Base-by-base conservation (phyloP, 139 green algal species). In the Volvox reticuliferus region DNA sequence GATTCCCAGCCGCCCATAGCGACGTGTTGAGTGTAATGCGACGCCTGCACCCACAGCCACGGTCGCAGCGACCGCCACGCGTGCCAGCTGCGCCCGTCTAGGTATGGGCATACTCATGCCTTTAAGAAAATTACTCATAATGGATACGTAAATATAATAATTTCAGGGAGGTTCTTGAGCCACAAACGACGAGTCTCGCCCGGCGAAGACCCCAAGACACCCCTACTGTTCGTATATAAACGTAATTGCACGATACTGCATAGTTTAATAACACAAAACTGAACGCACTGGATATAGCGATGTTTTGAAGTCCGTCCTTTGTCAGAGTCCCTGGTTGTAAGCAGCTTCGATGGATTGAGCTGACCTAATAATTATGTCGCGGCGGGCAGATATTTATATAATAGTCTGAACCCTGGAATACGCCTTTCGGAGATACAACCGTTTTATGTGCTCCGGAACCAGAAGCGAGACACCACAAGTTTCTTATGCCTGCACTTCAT, bases 121-220 rank as follows among this genome's bases (percentile, higher is more conserved):
- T 55, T 73, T 86, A n/a, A 86, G 28, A 17, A 86, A 86, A 44
- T 86, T 86, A n/a, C 50, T 86, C 79, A 86, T 86, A 17, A 16
- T 84, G 36, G 36, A 24, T 36, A 24, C 30, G 76, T 84, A 35
- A 44, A 24, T 65, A 30, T 18, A 20, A 32, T 67, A 24, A 68
- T 32, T 16, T 32, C 2, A 32, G 36, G 18, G 36, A 0, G 12
- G 30, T 33, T 68, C 78, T 32, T 12, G 20, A 84, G 32, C 22
- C 78, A 68, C 78, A 84, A 84, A 63, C 1, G 18, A 82, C 17
- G 21, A 79, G 14, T 35, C 28, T 79, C 71, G 24, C 71, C 35
- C 2, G 26, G 32, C 71, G 71, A 79, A 6, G 24, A 79, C 14
- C 32, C 14, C 26, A 33, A 35, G 18, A 35, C 18, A 36, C 32